phyloP scores from a whole-genome alignment of 768 basidiomycete genomes.

The Suillus lakei region DNA sequence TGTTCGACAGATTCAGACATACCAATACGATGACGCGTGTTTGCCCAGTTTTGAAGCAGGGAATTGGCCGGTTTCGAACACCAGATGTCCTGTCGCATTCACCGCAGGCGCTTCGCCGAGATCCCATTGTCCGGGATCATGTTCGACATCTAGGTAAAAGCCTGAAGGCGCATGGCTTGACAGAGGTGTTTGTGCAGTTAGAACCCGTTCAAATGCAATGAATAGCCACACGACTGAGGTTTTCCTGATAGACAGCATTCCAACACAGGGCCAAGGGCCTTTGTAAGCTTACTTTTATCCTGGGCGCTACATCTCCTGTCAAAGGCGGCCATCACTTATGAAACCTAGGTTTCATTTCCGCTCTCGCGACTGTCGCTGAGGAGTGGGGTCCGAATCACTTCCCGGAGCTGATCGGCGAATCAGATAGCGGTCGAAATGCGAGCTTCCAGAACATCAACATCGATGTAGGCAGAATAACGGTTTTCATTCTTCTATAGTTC shows the following conservation, averaged over 20 bases:
- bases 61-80: conserved; percentile 41
- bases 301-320: neutral
- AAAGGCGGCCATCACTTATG: neutral
- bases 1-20: neutral
- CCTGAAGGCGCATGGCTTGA: neutral
- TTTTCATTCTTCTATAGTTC: neutral
- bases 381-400: neutral
- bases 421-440: neutral
- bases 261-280: no score
- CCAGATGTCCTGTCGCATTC: conserved; percentile 36
- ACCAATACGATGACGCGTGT: conserved; percentile 42
- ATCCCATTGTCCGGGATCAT: conserved; percentile 19
- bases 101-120: conserved; percentile 25
- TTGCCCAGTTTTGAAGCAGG: conserved; percentile 44
- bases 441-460: no score
- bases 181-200: neutral
- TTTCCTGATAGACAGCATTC: neutral
- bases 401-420: neutral
- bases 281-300: neutral
- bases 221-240: neutral
- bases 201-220: neutral
- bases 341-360: neutral
- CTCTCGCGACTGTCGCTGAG: neutral
- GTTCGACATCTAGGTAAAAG: neutral
- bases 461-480: neutral